Evolutionary conservation across 805 yeast genomes (phyloP).

Genomic region (Saccharomyces mikatae): DNA sequence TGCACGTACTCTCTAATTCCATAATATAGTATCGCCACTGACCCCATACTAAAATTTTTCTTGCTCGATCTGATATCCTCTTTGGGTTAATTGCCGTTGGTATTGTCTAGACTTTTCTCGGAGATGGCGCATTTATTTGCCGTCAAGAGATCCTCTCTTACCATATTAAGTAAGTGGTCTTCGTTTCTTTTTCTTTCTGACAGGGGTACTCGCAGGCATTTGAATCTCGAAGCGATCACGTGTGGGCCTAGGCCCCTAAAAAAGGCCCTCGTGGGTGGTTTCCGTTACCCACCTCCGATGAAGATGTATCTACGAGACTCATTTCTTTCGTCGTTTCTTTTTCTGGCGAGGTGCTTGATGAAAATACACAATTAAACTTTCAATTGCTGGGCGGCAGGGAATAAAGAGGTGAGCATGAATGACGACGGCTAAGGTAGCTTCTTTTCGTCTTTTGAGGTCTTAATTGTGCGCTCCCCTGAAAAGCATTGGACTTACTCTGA

Average conservation of each 20-base stretch:
- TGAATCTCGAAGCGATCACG: not conserved
- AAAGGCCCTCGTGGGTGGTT: not conserved
- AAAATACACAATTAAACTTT: not conserved
- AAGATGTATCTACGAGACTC: not conserved
- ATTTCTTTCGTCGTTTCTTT: not conserved
- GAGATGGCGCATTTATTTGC: not conserved
- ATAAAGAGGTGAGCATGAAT: not conserved
- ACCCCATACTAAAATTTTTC: not conserved
- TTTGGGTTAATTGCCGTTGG: not conserved
- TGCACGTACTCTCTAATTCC: not conserved
- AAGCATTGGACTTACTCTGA: not conserved
- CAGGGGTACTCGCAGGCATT: not conserved
- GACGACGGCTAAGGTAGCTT: not conserved
- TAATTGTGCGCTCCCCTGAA: not conserved
- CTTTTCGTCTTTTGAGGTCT: not conserved
- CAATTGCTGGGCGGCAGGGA: not conserved
- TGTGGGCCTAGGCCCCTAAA: not conserved
- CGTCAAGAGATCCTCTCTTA: not conserved
- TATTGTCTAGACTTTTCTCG: not conserved
- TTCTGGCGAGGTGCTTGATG: not conserved
- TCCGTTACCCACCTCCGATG: not conserved
- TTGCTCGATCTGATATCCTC: not conserved
- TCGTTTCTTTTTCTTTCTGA: not conserved
- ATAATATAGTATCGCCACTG: not conserved
- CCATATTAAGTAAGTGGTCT: not conserved